phyloP scores from a whole-genome alignment of 2,329 filamentous ascomycete genomes.

The Colletotrichum tamarilloi region DNA sequence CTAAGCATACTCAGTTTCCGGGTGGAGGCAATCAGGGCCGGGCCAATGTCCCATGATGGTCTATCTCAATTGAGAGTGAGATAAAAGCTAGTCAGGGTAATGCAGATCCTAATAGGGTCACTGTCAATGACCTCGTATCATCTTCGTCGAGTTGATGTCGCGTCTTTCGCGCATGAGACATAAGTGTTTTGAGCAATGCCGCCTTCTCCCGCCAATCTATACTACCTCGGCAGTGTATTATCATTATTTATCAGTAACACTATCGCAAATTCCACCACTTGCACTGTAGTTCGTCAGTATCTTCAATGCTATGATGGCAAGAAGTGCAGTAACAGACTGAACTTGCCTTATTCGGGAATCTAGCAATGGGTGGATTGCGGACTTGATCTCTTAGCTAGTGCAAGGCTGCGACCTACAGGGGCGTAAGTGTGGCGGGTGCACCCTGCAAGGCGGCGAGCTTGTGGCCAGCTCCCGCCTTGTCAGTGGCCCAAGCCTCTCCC shows the following conservation, averaged over 20 bases:
- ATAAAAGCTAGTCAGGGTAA: background rate
- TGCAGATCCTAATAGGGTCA: background rate
- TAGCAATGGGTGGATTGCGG: conserved; percentile 5
- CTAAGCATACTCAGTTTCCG: background rate
- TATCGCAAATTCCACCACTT: no score
- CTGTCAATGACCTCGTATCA: background rate
- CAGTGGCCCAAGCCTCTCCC: conserved; percentile 33
- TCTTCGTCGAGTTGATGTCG: background rate
- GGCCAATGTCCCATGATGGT: background rate
- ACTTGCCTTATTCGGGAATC: conserved; percentile 16
- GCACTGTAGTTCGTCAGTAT: background rate
- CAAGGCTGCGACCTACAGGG: conserved; percentile 33
- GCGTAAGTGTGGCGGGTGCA: conserved; percentile 27
- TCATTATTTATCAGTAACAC: background rate
- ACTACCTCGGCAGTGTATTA: background rate
- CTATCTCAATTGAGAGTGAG: background rate
- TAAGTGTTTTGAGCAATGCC: background rate
- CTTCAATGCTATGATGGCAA: background rate
- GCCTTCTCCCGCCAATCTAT: background rate
- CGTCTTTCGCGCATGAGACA: background rate
- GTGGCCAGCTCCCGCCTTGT: conserved; percentile 35
- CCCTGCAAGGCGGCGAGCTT: conserved; percentile 32
- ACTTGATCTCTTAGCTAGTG: conserved; percentile 20
- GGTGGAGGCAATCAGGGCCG: background rate
- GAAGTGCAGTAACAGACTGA: background rate